Conservation (phyloP, 768 basidiomycete genomes). For the Lactifluus subvellereus region DNA sequence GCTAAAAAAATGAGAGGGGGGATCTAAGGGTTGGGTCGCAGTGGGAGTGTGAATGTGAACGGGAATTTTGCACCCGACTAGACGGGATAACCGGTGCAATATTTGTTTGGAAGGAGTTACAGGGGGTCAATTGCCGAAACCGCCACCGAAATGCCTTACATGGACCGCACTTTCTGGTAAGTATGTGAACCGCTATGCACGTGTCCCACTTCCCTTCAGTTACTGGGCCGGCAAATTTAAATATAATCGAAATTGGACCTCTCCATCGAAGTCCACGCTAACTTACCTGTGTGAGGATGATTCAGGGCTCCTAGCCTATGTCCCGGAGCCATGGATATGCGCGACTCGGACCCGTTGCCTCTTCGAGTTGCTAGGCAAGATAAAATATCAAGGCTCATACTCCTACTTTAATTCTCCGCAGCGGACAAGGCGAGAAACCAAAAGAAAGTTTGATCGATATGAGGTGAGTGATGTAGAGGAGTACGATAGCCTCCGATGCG, state of each 20-base stretch:
- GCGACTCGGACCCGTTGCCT: constrained; percentile 3
- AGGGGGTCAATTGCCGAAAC: constrained; percentile 1
- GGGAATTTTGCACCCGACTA: neutral
- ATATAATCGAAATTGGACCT: constrained; percentile 6
- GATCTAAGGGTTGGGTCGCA: neutral
- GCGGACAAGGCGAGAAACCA: neutral
- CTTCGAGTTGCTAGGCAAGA: constrained; percentile 3
- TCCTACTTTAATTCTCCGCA: constrained; percentile 18
- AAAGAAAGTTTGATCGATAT: constrained; percentile 23
- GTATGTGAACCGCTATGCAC: neutral
- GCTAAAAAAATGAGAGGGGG: neutral
- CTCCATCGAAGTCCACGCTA: neutral
- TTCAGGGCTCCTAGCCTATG: neutral
- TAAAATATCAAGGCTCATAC: neutral
- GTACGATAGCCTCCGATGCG: neutral
- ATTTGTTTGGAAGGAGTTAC: constrained; percentile 5
- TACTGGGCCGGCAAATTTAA: constrained; percentile 1
- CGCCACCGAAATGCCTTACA: constrained; percentile 5
- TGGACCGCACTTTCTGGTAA: neutral
- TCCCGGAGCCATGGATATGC: constrained; percentile 6
- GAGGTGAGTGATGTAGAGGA: constrained; percentile 8
- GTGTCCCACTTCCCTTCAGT: constrained; percentile 11
- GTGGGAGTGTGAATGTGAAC: neutral
- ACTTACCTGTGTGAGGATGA: constrained; percentile 8
- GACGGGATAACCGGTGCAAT: neutral